Base-by-base conservation (phyloP, 139 green algal genomes). In the Dunaliella sp. region DNA sequence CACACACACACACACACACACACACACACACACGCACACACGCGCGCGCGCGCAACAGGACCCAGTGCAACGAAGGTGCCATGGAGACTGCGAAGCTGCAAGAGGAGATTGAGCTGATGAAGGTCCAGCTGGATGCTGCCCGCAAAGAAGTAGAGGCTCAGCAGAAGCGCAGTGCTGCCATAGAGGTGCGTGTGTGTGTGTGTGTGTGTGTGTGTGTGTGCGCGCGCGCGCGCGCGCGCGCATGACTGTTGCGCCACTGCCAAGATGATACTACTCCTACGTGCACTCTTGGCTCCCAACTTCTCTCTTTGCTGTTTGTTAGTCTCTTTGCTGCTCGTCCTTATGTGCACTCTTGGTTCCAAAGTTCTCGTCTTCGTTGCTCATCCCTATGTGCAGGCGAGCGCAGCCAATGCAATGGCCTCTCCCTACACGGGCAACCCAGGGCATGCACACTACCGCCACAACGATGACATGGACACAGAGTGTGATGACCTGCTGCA, bases 91-190 rank as follows among this genome's bases (percentile, higher is more conserved):
- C 83, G 0, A 92, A 94, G 77, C 75, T 90, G 36, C 32, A 24
- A 1, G 95, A 97, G 79, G 93, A 95, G 84, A 58, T 89, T 34
- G 95, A 96, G 83, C 88, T 96, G 85, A 84, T 96, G 82, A 86
- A 91, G 31, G 91, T 96, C 57, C 88, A 93, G 83, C 88, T 96
- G 58, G 92, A 97, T 28, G 87, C 93, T n/a, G 92, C 93, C 0
- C 82, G 91, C 77, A 90, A 94, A 88, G 93, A 96, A 81, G 89
- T 85, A 57, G 84, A 92, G 32, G 91, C 91, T 37, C 88, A 90
- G 38, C 90, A 90, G 76, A 92, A 89, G 38, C 88, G 91, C 24
- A 88, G 88, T 30, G 89, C 87, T 30, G 90, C 90, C 33, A 86
- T 93, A 30, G 85, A 89, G 57, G 88, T 86, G 37, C 59, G 37